Base-by-base conservation (phyloP, 768 basidiomycete species). In the Tricholoma bakamatsutake region DNA sequence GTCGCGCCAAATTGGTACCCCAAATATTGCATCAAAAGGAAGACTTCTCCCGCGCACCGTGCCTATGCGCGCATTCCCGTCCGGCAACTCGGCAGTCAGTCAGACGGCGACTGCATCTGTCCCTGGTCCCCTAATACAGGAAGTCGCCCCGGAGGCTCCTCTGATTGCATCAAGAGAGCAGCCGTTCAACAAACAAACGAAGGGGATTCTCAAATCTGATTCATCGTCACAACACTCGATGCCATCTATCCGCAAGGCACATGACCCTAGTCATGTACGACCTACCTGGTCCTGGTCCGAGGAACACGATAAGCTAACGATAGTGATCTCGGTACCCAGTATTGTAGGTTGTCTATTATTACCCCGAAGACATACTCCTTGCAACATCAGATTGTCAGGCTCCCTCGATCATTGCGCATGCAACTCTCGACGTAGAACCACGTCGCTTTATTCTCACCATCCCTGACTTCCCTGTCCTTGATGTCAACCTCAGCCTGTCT, bases 21-120 rank as follows among this genome's bases (percentile, higher is more conserved):
- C 90, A 5, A 93, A 92, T 67, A 88, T 93, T 52, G 70, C 78
- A 3, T 83, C 83, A 52, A 93, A 92, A 67, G 90, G 90, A n/a
- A 80, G 76, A 61, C 78, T 85, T 1, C 63, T 65, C 27, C 76
- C 82, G 12, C 82, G 88, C 33, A 78, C 76, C 11, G 83, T 83
- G 1, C 65, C 73, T 40, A 73, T 91, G 24, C 85, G 86, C 4
- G 61, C 73, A 17, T 61, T 71, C 4, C 68, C 82, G 18, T 73
- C 72, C 52, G 31, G 51, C 45, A 42, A 57, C 37, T 59, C 45
- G 48, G 42, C 61, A 40, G 47, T 54, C 65, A 55, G 17, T 33
- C 51, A 47, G 15, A 39, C 48, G 15, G 21, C 55, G 27, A 30
- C 46, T n/a, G 17, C 53, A 10, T 34, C 53, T 28, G 35, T 56